Base-by-base conservation (phyloP, 73 alveolate species). In the Paramecium caudatum region DNA sequence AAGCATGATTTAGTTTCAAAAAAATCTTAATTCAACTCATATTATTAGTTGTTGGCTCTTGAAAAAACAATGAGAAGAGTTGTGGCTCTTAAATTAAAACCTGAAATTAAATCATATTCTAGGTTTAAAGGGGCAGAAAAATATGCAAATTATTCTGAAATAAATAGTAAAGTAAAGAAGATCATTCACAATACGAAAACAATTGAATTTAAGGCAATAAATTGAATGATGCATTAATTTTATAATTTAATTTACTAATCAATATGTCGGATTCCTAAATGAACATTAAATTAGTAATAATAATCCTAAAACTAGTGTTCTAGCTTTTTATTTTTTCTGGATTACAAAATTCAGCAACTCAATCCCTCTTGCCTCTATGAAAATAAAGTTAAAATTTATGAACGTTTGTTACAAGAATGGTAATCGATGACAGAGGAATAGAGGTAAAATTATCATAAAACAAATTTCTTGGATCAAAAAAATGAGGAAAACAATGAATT, bases 91-190 rank as follows among this genome's bases (percentile, higher is more conserved):
- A 74, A 74, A 21, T 27, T 74, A 0, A 74, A 74, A 45, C 88
- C 88, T 36, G 88, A 74, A 16, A 74, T 74, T 13, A 39, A 74
- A 69, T 30, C 62, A 0, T 74, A 74, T 41, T 74, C 88, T 4
- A 37, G 88, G 43, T 74, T 74, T 37, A 74, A 37, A 45, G 88
- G 88, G 6, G 88, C 88, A 0, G 88, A 74, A 74, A 74, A 2
- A 2, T 47, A 45, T 19, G 43, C 36, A 27, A 37, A 68, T 32
- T 68, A 68, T 68, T 12, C 61, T 4, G 30, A 33, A 0, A 68
- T 68, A 12, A 37, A 68, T 34, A 34, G 61, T 68, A 68, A 25
- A 12, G 84, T 62, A 23, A 62, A 62, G 25, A 47, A 30, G 0
- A 30, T 30, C 21, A 62, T 62, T 33, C 82, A 62, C 30, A 30